Percentiles rank a stretch among this genome's conserved stretches.
phyloP scores from a whole-genome alignment of 768 basidiomycete genomes.

The Pisolithus orientalis region DNA sequence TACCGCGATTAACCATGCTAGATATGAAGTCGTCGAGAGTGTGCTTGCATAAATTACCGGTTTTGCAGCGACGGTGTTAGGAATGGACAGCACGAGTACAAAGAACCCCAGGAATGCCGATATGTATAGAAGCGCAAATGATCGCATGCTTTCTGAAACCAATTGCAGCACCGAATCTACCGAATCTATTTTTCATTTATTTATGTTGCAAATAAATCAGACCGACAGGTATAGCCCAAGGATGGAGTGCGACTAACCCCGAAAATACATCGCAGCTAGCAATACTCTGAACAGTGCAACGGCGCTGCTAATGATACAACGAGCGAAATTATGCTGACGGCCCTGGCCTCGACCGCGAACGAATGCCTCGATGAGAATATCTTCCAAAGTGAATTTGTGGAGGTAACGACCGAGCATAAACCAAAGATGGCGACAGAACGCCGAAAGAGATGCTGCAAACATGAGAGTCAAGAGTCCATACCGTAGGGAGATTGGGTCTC shows the following conservation, averaged over 20 bases:
- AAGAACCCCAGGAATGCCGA: slow-evolving; percentile 37
- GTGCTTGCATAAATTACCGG: slow-evolving; percentile 50
- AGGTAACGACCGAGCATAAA: slow-evolving; percentile 74
- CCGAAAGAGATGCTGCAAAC: slow-evolving; percentile 50
- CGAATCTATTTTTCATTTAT: slow-evolving; percentile 36
- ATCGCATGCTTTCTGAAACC: slow-evolving; percentile 30
- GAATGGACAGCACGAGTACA: slow-evolving; percentile 46
- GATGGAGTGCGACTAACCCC: slow-evolving; percentile 39
- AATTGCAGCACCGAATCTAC: slow-evolving; percentile 46
- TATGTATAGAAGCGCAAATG: slow-evolving; percentile 34
- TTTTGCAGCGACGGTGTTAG: slow-evolving; percentile 49
- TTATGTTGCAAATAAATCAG: slow-evolving; percentile 6
- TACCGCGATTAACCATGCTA: slow-evolving; percentile 53
- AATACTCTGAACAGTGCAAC: slow-evolving; percentile 45
- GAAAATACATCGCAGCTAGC: slow-evolving; percentile 56
- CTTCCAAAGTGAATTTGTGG: slow-evolving; percentile 57
- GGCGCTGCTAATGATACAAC: slow-evolving; percentile 37
- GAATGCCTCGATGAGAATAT: slow-evolving; percentile 57
- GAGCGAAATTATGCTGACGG: slow-evolving; percentile 36
- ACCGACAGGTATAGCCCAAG: neutral
- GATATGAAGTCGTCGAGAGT: slow-evolving; percentile 53
- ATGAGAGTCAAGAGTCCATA: slow-evolving; percentile 44
- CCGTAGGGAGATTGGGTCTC: slow-evolving; percentile 35
- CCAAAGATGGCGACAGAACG: slow-evolving; percentile 63
- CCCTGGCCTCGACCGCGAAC: slow-evolving; percentile 50